A percentile compares a stretch with the other conserved stretches of the same genome.
Conservation (phyloP, 805 yeast species). For the Hyphopichia homilentoma region DNA sequence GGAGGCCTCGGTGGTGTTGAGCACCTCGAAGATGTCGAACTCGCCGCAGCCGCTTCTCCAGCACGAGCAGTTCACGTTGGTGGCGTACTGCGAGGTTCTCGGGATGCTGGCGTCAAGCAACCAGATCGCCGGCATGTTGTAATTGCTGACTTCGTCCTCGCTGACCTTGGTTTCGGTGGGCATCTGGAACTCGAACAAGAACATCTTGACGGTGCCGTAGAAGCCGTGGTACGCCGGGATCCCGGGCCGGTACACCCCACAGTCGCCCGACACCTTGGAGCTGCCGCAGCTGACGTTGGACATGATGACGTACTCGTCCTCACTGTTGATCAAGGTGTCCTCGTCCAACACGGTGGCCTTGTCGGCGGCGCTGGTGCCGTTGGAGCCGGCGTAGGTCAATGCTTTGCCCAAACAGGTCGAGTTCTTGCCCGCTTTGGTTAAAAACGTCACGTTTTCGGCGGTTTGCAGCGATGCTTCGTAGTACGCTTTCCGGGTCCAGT, state of each 20-base stretch:
- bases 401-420: constrained; percentile 69
- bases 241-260: constrained; percentile 75
- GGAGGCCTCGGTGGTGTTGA: constrained; percentile 55
- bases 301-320: constrained; percentile 57
- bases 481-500: constrained; percentile 60
- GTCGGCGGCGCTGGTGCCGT: constrained; percentile 50
- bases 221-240: constrained; percentile 75
- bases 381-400: constrained; percentile 54
- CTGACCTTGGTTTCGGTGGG: constrained; percentile 48
- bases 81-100: constrained; percentile 69
- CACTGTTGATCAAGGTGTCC: constrained; percentile 50
- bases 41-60: constrained; percentile 82
- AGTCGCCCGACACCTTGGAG: constrained; percentile 53
- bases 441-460: constrained; percentile 62
- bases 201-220: constrained; percentile 65
- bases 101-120: constrained; percentile 68
- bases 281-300: constrained; percentile 55
- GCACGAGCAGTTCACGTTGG: constrained; percentile 62
- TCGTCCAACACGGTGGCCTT: constrained; percentile 45
- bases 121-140: constrained; percentile 77
- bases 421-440: constrained; percentile 58
- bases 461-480: constrained; percentile 48
- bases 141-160: constrained; percentile 27
- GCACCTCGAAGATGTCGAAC: constrained; percentile 70
- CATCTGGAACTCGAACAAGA: constrained; percentile 65